Evolutionary conservation across 495 filamentous ascomycete species (phyloP).

Genomic region (Talaromyces thailandensis): DNA sequence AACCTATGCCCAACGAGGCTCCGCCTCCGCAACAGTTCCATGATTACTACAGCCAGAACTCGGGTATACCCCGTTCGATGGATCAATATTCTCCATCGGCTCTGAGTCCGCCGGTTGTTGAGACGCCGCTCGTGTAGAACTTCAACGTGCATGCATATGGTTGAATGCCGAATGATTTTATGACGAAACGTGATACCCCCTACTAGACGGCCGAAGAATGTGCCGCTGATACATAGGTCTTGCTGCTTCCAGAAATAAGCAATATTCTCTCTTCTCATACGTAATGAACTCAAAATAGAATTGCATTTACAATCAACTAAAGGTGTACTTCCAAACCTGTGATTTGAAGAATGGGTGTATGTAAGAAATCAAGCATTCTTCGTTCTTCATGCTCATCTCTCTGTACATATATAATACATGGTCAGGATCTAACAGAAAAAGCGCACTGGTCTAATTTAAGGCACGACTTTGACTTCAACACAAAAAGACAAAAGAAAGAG

Average conservation of each 20-base stretch:
- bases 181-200: constrained; percentile 2
- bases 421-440: neutral
- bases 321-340: neutral
- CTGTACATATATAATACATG: neutral
- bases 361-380: neutral
- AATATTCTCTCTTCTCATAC: neutral
- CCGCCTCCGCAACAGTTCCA: neutral
- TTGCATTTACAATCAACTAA: neutral
- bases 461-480: neutral
- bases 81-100: constrained; percentile 4
- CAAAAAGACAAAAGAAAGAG: neutral
- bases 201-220: neutral
- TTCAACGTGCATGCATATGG: neutral
- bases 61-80: neutral
- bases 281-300: neutral
- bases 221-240: neutral
- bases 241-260: neutral
- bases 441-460: neutral
- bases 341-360: no score
- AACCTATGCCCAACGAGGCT: neutral
- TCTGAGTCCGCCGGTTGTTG: constrained; percentile 4
- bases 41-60: neutral
- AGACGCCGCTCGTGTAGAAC: constrained; percentile 1
- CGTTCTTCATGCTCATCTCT: neutral
- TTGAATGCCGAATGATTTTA: neutral